Base-by-base conservation (phyloP, 2,329 filamentous ascomycete species). In the Pseudopyrenochaeta lycopersici region DNA sequence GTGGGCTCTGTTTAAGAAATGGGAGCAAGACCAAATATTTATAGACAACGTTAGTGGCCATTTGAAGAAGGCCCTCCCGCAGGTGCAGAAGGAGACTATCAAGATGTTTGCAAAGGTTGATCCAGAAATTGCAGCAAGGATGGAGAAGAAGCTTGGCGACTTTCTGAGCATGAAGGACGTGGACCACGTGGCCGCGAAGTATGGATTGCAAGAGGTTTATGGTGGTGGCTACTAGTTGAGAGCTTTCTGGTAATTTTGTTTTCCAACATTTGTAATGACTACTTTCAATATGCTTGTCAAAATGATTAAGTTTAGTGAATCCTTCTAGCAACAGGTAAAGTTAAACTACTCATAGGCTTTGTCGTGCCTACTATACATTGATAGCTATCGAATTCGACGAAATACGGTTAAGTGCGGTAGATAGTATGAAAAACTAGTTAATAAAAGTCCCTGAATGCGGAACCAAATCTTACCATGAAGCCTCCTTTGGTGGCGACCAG, bases 1-100 rank as follows among this genome's bases (percentile, higher is more conserved):
- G 12, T 85, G 82, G 82, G 54, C 70, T 32, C 49, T 71, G 6
- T 69, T 72, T 32, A 56, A 68, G 49, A 58, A 66, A 33, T 59
- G 70, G 54, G 60, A 62, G 7, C 66, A 63, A 38, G 66, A 70
- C 44, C 42, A 65, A 33, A 56, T 68, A 7, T 70, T 74, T 40
- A 56, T 73, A 21, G 43, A 62, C n/a, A 73, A 72, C 45, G 21
- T 72, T 4, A 52, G 53, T 21, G 57, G 43, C 1, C 46, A 64
- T 47, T 10, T 66, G 35, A 62, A 52, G 23, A 61, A 59, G 32
- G 63, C 64, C 6, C 15, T 63, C 18, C 55, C 60, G 18, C 54
- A 58, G 32, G 62, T 66, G n/a, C 63, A 66, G 45, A 59, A 49
- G 49, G 56, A 65, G 32, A 58, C 63, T 4, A 60, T 67, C 36